phyloP scores from a whole-genome alignment of 2,329 filamentous ascomycete species.

The Plenodomus biglobosus region DNA sequence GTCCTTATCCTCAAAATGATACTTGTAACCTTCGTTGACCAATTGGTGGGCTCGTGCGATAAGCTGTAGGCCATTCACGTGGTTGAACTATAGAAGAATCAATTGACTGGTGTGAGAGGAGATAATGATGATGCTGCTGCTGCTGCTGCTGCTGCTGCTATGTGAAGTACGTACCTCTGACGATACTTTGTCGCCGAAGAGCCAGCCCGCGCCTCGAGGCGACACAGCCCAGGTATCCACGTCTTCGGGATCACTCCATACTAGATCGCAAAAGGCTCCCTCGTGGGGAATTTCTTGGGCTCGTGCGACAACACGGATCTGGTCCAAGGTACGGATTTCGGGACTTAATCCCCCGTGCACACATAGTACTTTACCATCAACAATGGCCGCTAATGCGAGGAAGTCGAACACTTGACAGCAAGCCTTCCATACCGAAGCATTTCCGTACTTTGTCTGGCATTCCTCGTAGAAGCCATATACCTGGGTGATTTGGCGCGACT shows the following conservation, averaged over 20 bases:
- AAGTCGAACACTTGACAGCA: conserved; percentile 99
- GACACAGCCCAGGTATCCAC: conserved; percentile 72
- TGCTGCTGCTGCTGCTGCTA: no score
- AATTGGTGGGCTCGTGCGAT: conserved; percentile 75
- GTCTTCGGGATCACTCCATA: conserved; percentile 84
- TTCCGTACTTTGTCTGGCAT: conserved; percentile 97
- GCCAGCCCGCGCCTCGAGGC: conserved; percentile 67
- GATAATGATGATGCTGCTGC: no score
- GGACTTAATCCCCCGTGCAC: conserved; percentile 95
- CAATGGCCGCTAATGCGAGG: conserved; percentile 92
- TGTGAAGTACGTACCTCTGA: conserved; percentile 54
- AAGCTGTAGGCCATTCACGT: conserved; percentile 71
- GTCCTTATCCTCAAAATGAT: conserved; percentile 92
- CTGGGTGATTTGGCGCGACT: conserved; percentile 97
- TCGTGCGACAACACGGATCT: conserved; percentile 72
- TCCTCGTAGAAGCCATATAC: conserved; percentile 99
- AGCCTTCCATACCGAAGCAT: conserved; percentile 98
- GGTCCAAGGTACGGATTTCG: conserved; percentile 93
- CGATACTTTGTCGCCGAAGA: conserved; percentile 71
- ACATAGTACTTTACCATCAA: conserved; percentile 99
- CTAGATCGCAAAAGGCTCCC: conserved; percentile 94
- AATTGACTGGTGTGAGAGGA: no score
- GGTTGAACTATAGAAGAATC: conserved; percentile 69
- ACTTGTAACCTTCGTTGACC: conserved; percentile 81
- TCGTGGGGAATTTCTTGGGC: conserved; percentile 97